Conservation (phyloP, 257 asterid genomes). For the Nicotiana tabacum region DNA sequence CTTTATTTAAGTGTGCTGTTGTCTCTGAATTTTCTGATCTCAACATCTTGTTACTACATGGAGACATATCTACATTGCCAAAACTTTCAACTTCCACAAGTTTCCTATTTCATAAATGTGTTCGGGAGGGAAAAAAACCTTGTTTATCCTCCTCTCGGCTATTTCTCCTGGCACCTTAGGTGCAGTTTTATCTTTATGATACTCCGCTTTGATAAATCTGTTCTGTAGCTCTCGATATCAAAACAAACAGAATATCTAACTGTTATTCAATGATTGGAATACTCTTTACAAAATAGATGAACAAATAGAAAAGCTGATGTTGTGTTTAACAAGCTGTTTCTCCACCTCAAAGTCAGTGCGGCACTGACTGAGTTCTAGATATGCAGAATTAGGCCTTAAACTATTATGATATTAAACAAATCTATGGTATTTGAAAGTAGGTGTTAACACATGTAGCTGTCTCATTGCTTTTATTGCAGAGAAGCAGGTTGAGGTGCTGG, state of each 20-base stretch:
- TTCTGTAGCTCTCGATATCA: not conserved
- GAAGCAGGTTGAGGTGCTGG: constrained; percentile 74
- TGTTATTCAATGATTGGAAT: not conserved
- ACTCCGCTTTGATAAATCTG: not conserved
- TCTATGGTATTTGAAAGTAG: constrained; percentile 28
- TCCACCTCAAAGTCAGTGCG: not conserved
- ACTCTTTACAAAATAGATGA: not conserved
- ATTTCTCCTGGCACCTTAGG: not conserved
- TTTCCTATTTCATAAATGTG: not conserved
- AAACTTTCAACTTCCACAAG: not conserved
- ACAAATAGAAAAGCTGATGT: not conserved
- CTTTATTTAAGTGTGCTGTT: not conserved
- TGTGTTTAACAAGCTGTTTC: not conserved
- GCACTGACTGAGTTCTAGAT: not conserved
- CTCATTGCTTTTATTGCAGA: constrained; percentile 91
- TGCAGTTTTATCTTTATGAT: not conserved
- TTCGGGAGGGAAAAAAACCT: not conserved
- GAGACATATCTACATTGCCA: not conserved
- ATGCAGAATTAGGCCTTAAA: not conserved
- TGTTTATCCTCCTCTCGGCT: not conserved
- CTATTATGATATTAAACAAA: constrained; percentile 14
- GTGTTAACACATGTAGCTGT: constrained; percentile 66
- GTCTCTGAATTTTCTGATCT: not conserved
- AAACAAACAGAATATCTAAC: not conserved
- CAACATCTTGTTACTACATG: not conserved